phyloP scores from a whole-genome alignment of 495 filamentous ascomycete genomes.

The Tuber umbilicatum region DNA sequence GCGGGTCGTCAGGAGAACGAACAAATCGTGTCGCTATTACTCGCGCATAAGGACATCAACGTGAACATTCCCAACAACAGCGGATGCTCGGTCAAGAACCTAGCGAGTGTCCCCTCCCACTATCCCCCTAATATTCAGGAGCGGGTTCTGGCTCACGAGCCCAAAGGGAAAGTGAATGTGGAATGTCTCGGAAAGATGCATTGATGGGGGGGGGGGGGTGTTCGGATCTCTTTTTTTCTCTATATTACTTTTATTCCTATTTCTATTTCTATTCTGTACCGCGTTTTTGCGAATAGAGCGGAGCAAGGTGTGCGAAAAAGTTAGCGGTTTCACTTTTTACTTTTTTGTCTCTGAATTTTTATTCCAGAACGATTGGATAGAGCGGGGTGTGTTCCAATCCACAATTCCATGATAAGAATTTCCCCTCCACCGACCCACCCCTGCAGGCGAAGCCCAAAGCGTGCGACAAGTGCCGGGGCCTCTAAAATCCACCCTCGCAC shows the following conservation, averaged over 20 bases:
- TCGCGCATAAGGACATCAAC: background rate
- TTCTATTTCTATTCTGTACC: background rate
- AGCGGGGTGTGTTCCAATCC: background rate
- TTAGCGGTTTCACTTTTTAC: background rate
- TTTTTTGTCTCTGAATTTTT: background rate
- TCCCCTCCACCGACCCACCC: background rate
- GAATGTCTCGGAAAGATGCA: background rate
- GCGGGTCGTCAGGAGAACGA: constrained; percentile 1
- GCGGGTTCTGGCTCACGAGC: background rate
- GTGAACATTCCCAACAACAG: background rate
- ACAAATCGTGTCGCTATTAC: background rate
- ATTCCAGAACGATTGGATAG: background rate
- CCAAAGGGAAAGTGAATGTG: background rate
- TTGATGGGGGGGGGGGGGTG: background rate
- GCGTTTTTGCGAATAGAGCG: background rate
- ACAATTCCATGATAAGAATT: background rate
- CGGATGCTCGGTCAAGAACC: background rate
- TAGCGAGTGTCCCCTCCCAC: background rate
- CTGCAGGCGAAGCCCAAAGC: too few species aligned
- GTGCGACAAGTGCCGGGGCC: too few species aligned
- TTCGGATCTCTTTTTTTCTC: background rate
- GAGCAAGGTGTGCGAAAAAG: background rate
- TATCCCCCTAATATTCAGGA: background rate
- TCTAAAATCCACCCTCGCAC: too few species aligned
- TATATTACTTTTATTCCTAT: too few species aligned